These are phyloP conservation scores for Tricholoma hemisulphureum DNA, from an alignment of 768 basidiomycete species.

Conservation along the genomic window DNA sequence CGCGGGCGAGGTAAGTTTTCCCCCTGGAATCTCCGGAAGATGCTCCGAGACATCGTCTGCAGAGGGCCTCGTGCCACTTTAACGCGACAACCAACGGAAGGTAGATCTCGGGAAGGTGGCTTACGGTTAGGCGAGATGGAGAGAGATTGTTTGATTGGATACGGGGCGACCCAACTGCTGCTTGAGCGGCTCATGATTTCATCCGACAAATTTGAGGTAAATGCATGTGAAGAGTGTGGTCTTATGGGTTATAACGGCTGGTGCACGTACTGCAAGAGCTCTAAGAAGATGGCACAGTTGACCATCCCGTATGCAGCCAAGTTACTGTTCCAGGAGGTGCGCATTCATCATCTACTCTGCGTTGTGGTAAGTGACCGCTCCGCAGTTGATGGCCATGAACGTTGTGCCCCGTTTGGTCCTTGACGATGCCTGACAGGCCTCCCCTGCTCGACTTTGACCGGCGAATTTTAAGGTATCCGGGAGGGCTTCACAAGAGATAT, in stretches of 20 bases:
- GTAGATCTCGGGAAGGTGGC: constrained; percentile 96
- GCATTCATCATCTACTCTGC: constrained; percentile 17
- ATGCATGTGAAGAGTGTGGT: constrained; percentile 93
- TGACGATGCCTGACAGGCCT: constrained; percentile 60
- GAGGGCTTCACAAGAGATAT: background rate
- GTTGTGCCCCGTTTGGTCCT: constrained; percentile 86
- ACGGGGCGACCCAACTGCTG: constrained; percentile 96
- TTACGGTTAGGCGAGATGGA: constrained; percentile 99
- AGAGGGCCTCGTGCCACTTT: constrained; percentile 95
- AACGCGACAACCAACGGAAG: constrained; percentile 97
- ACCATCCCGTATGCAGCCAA: constrained; percentile 98
- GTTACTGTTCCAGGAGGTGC: constrained; percentile 84
- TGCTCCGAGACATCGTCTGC: constrained; percentile 12
- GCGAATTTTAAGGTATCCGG: background rate
- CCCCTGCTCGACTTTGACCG: background rate
- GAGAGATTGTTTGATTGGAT: constrained; percentile 95
- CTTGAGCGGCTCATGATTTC: constrained; percentile 99
- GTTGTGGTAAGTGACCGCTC: background rate
- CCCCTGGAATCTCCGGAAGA: constrained; percentile 1
- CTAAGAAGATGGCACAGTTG: constrained; percentile 92
- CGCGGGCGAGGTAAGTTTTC: constrained; percentile 79
- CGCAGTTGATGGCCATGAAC: constrained; percentile 94
- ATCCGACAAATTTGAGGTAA: constrained; percentile 96
- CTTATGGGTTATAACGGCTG: constrained; percentile 93
- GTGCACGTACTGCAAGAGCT: constrained; percentile 98